Evolutionary conservation across 805 yeast species (phyloP).

Genomic region (Vanderwaltozyma verrucispora): DNA sequence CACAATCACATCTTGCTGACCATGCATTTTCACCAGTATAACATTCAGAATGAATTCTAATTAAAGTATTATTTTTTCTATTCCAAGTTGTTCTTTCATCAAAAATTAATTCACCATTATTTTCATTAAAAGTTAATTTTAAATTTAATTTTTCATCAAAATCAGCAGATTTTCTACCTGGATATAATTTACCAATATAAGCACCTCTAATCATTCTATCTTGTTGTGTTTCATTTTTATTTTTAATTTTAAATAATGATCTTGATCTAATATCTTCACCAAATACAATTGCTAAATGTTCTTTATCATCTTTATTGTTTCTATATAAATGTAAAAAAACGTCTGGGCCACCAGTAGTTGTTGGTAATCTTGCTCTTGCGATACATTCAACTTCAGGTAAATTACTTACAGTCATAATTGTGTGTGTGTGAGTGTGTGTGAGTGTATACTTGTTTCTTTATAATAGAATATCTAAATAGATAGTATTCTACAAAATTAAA

Average conservation of each 20-base stretch:
- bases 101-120: slow-evolving; percentile 27
- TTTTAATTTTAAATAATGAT: slow-evolving; percentile 49
- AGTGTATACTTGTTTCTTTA: no score
- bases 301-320: slow-evolving; percentile 80
- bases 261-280: slow-evolving; percentile 83
- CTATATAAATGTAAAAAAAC: slow-evolving; percentile 83
- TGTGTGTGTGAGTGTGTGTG: no score
- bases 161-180: slow-evolving; percentile 73
- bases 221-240: slow-evolving; percentile 64
- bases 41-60: slow-evolving; percentile 92
- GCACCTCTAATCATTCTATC: slow-evolving; percentile 99
- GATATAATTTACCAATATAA: slow-evolving; percentile 78
- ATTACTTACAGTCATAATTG: slow-evolving; percentile 1
- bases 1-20: slow-evolving; percentile 99
- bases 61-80: slow-evolving; percentile 39
- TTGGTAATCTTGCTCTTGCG: slow-evolving; percentile 93
- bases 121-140: slow-evolving; percentile 32
- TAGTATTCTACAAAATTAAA: no score
- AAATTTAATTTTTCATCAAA: slow-evolving; percentile 37
- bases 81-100: slow-evolving; percentile 18
- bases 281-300: slow-evolving; percentile 93
- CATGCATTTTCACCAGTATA: slow-evolving; percentile 99
- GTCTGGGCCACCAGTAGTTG: slow-evolving; percentile 93
- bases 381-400: slow-evolving; percentile 78
- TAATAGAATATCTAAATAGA: no score